Evolutionary conservation across 192 early-diverging fungal species (phyloP).

Genomic region (Backusella tuberculispora): DNA sequence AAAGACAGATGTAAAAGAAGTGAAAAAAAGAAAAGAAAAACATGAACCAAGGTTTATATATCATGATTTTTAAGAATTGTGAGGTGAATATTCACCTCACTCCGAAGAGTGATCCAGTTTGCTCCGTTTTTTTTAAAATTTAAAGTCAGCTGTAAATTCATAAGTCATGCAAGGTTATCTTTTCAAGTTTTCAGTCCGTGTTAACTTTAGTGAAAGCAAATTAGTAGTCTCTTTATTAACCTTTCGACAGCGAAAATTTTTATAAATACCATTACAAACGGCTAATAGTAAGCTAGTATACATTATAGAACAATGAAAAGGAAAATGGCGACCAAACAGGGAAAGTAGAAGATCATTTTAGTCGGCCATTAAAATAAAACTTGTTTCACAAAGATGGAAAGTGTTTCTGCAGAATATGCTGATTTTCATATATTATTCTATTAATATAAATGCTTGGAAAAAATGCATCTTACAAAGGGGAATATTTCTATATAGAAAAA

Average conservation of each 20-base stretch:
- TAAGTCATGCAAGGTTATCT: background rate
- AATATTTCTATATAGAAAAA: no score
- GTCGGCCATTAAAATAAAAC: slow-evolving; percentile 12
- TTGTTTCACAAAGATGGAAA: background rate
- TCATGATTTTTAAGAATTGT: background rate
- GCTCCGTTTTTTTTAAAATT: background rate
- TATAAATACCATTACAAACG: background rate
- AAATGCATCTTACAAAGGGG: no score
- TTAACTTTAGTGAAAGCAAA: background rate
- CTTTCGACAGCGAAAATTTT: background rate
- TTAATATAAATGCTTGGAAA: no score
- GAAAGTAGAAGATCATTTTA: background rate
- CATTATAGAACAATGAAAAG: background rate
- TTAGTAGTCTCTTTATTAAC: no score
- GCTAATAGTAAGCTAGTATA: background rate
- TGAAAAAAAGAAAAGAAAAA: background rate
- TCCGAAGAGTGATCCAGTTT: slow-evolving; percentile 1
- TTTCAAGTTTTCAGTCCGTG: background rate
- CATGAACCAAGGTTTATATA: background rate
- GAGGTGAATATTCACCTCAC: background rate
- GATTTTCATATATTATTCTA: background rate
- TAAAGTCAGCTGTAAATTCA: background rate
- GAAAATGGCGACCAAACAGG: background rate
- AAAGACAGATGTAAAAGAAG: slow-evolving; percentile 2
- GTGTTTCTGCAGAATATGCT: slow-evolving; percentile 6